Evolutionary conservation across 345 rosid genomes (phyloP).

Genomic region (Boechera stricta): DNA sequence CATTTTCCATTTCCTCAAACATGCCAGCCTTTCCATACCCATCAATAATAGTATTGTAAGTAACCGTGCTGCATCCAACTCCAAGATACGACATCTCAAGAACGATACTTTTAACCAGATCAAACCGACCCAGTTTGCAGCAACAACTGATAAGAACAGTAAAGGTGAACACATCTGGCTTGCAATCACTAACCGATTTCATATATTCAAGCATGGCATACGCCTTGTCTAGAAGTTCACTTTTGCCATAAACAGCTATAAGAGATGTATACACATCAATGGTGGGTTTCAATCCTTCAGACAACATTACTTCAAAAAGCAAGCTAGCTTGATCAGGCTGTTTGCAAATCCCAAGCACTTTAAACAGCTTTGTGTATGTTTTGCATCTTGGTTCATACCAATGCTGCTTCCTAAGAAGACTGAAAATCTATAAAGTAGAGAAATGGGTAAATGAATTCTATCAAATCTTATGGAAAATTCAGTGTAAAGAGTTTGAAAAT

Average conservation of each 20-base stretch:
- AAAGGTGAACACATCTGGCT: slow-evolving; percentile 78
- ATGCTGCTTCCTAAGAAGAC: slow-evolving; percentile 74
- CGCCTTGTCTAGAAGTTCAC: slow-evolving; percentile 60
- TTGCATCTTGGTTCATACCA: slow-evolving; percentile 85
- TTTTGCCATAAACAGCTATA: slow-evolving; percentile 68
- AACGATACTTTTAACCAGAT: slow-evolving; percentile 56
- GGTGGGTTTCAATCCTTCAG: slow-evolving; percentile 74
- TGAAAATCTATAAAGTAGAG: slow-evolving; percentile 57
- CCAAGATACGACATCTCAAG: slow-evolving; percentile 82
- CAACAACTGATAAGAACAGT: slow-evolving; percentile 67
- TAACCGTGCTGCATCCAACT: slow-evolving; percentile 61
- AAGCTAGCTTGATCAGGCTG: slow-evolving; percentile 72
- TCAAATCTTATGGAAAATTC: background rate
- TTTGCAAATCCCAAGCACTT: slow-evolving; percentile 80
- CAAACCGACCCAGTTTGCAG: slow-evolving; percentile 56
- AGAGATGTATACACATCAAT: slow-evolving; percentile 83
- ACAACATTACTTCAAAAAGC: slow-evolving; percentile 67
- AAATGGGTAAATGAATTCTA: slow-evolving; percentile 9
- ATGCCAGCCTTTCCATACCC: slow-evolving; percentile 79
- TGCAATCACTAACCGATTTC: slow-evolving; percentile 74
- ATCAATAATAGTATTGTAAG: slow-evolving; percentile 70
- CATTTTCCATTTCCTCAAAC: slow-evolving; percentile 75
- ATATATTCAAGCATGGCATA: slow-evolving; percentile 63
- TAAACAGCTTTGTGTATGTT: slow-evolving; percentile 63
- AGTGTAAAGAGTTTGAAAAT: background rate